Evolutionary conservation across 2,329 filamentous ascomycete species (phyloP).

Genomic region (Rhinocladiella mackenziei): DNA sequence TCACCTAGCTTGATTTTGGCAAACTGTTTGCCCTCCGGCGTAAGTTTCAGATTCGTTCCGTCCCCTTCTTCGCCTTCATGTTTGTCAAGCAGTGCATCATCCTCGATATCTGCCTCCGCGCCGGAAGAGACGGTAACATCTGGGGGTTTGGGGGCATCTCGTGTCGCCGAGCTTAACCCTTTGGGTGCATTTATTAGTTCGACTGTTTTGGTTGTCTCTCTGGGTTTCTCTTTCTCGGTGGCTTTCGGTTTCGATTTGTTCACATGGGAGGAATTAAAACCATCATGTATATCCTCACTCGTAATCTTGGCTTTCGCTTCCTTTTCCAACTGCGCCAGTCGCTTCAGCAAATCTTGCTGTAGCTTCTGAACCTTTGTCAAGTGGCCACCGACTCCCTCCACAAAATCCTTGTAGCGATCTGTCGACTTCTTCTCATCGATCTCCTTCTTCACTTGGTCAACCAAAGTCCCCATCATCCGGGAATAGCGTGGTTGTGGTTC

Average conservation of each 20-base stretch:
- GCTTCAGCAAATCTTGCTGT: slow-evolving; percentile 68
- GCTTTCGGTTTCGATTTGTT: slow-evolving; percentile 53
- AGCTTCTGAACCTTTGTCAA: slow-evolving; percentile 71
- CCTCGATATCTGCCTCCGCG: slow-evolving; percentile 60
- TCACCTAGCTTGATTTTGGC: slow-evolving; percentile 71
- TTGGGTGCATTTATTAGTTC: slow-evolving; percentile 66
- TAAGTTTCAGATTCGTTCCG: slow-evolving; percentile 71
- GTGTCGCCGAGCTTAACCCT: slow-evolving; percentile 30
- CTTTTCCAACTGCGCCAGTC: slow-evolving; percentile 76
- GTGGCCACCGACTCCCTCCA: slow-evolving; percentile 73
- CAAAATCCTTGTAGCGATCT: slow-evolving; percentile 68
- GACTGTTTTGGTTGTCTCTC: slow-evolving; percentile 41
- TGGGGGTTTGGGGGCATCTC: slow-evolving; percentile 35
- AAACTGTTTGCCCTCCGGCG: slow-evolving; percentile 74
- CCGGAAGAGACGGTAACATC: slow-evolving; percentile 52
- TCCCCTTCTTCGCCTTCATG: slow-evolving; percentile 54
- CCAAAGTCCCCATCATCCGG: slow-evolving; percentile 95
- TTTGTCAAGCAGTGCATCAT: slow-evolving; percentile 38
- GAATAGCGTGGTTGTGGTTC: slow-evolving; percentile 74
- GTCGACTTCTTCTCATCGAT: slow-evolving; percentile 71
- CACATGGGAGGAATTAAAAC: slow-evolving; percentile 84
- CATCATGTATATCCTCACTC: slow-evolving; percentile 80
- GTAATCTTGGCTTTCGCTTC: slow-evolving; percentile 89
- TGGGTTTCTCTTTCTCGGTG: slow-evolving; percentile 30
- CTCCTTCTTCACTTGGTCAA: slow-evolving; percentile 87